Base-by-base conservation (phyloP, 1,139 yeast species). In the Kodamaea derodonti region DNA sequence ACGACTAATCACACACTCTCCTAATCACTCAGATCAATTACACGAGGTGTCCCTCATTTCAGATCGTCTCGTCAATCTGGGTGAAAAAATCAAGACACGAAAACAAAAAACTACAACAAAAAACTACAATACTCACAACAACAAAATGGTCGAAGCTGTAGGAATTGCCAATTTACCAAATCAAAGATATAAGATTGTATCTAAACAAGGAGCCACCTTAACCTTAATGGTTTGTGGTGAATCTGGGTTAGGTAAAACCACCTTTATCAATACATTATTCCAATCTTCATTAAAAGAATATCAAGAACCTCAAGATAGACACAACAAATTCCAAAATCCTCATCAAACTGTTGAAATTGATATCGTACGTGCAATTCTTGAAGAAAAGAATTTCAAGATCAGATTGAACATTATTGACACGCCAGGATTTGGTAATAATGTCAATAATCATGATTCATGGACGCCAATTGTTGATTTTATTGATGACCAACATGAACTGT, bases 401-500 rank as follows among this genome's bases (percentile, higher is more conserved):
- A 78, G 94, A 43, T 75, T 94, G 46, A 92, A 92, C 53, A 75
- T 92, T 41, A 80, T 94, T 50, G 99, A 92, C 62, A 92, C 98
- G 7, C 98, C 98, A 13, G 98, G 98, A 2, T 88, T 92, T 57
- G 99, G 98, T 43, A 96, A 90, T 63, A 87, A 88, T 58, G 95
- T 92, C 51, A 84, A 92, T 69, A 92, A 92, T 65, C 79, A 75
- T 51, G 92, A 86, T 54, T 78, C 95, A 35, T 94, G 97, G 97
- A 84, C 84, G 48, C 92, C 97, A 27, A 81, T 94, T 49, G 75
- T 88, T 40, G 97, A 90, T 58, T 92, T 90, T 54, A 77, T 92
- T 44, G 98, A 92, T 61, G 98, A 92, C 62, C 98, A 92, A 69
- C 97, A 92, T 58, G 96, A 92, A 62, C 75, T 85, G 20, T 90